Conservation (phyloP, 768 basidiomycete species). For the Tylopilus balloui region DNA sequence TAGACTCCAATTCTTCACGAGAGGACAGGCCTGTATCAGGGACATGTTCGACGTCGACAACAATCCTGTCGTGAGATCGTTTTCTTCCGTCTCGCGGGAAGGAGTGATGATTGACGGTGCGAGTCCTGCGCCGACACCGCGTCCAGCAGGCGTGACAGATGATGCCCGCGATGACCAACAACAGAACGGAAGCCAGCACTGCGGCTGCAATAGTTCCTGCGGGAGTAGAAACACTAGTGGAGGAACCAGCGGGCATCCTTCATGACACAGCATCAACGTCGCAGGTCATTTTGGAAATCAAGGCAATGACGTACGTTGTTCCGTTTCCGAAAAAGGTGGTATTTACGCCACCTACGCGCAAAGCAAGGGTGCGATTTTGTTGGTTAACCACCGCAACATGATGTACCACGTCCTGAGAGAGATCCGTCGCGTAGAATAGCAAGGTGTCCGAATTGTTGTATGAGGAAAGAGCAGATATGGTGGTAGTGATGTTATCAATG, state of each 20-base stretch:
- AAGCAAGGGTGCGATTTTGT: constrained; percentile 46
- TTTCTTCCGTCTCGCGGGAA: background rate
- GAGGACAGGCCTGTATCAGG: constrained; percentile 8
- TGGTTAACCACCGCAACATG: constrained; percentile 52
- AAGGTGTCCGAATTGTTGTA: constrained; percentile 49
- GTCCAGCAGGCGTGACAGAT: constrained; percentile 44
- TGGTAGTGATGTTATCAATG: constrained; percentile 47
- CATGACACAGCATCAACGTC: constrained; percentile 4
- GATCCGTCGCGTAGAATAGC: constrained; percentile 59
- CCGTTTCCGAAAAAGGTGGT: constrained; percentile 36
- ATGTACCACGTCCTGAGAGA: constrained; percentile 49
- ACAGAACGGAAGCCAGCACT: constrained; percentile 51
- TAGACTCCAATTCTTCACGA: constrained; percentile 24
- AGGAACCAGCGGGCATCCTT: constrained; percentile 18
- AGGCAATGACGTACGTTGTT: constrained; percentile 30
- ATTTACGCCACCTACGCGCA: constrained; percentile 49
- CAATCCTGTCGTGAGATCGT: background rate
- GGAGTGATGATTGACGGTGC: constrained; percentile 19
- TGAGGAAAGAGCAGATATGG: constrained; percentile 48
- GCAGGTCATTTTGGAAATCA: background rate
- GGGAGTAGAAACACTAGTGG: constrained; percentile 28
- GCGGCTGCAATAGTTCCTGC: constrained; percentile 66
- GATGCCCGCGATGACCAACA: constrained; percentile 41
- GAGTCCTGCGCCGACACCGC: constrained; percentile 42
- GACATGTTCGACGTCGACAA: constrained; percentile 10